phyloP scores from a whole-genome alignment of 306 rosid genomes.

The Begonia fuchsioides region DNA sequence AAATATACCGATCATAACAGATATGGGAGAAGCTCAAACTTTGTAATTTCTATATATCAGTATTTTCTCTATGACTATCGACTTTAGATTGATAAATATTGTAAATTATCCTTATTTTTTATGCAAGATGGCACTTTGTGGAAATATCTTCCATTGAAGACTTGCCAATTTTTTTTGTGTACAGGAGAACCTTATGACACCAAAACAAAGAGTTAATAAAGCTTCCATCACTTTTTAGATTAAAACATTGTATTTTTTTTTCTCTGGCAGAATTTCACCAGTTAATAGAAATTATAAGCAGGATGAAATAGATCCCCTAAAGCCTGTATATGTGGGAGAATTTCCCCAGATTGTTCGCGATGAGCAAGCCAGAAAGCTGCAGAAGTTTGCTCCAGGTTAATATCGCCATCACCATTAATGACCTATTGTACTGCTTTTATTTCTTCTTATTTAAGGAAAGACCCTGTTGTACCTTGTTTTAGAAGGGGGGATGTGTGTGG shows the following conservation, averaged over 20 bases:
- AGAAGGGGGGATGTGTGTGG: background rate
- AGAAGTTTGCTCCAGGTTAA: constrained; percentile 46
- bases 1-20: no score
- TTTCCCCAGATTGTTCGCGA: constrained; percentile 69
- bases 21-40: no score
- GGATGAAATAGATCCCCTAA: constrained; percentile 30
- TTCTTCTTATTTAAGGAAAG: background rate
- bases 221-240: no score
- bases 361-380: constrained; percentile 43
- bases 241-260: background rate
- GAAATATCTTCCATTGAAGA: no score
- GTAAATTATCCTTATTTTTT: no score
- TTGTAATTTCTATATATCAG: no score
- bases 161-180: no score
- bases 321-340: constrained; percentile 82
- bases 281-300: constrained; percentile 39
- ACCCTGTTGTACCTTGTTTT: background rate
- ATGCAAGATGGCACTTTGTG: no score
- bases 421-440: background rate
- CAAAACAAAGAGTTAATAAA: no score
- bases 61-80: no score
- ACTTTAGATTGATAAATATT: no score
- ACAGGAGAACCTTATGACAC: no score
- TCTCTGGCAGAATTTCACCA: constrained; percentile 42
- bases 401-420: constrained; percentile 1